A percentile compares a stretch with the other conserved stretches of the same genome.
Evolutionary conservation across 345 rosid species (phyloP).

Genomic region (Aegle marmelos): DNA sequence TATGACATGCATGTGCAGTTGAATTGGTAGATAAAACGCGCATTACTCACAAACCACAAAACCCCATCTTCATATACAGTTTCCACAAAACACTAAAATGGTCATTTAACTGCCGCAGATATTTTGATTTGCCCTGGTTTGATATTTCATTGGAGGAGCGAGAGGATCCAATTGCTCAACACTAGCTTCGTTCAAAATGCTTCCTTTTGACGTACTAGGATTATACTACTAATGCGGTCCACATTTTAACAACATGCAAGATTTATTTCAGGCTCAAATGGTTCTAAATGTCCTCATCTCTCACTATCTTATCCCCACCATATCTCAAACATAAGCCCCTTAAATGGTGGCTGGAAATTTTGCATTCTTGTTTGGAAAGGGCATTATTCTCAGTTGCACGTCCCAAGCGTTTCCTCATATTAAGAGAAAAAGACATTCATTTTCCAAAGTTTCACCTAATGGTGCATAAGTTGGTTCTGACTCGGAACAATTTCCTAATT

Average conservation of each 20-base stretch:
- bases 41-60: background rate
- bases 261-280: background rate
- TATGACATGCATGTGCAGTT: background rate
- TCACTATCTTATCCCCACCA: background rate
- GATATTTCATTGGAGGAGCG: background rate
- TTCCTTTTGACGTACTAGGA: background rate
- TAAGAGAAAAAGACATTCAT: too few relatives aligned
- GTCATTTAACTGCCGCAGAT: background rate
- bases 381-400: background rate
- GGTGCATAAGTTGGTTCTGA: background rate
- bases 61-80: background rate
- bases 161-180: background rate
- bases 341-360: background rate
- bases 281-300: background rate
- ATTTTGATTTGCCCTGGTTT: background rate
- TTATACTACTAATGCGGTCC: background rate
- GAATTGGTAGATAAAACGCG: conserved; percentile 7
- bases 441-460: too few relatives aligned
- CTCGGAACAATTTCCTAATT: background rate
- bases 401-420: background rate
- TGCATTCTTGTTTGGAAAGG: background rate
- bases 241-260: background rate
- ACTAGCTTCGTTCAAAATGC: too few relatives aligned
- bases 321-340: background rate
- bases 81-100: background rate